Percentiles rank a stretch among this genome's conserved stretches.
Evolutionary conservation across 176 grass and related monocot species (phyloP).

Genomic region (Musa troglodytarum): DNA sequence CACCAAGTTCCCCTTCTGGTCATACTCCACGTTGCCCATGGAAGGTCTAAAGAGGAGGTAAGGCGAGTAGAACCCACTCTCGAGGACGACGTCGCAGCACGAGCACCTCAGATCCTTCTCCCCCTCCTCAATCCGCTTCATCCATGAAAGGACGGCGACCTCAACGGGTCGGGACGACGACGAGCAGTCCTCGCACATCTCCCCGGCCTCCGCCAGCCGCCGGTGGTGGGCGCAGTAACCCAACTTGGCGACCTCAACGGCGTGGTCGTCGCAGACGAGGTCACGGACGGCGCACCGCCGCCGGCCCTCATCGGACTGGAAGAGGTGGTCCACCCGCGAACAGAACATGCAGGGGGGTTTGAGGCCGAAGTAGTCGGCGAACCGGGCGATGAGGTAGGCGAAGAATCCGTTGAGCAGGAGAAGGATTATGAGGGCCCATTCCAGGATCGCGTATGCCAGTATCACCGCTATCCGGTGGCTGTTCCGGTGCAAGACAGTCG

Average conservation of each 20-base stretch:
- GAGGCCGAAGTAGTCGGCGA: conserved; percentile 73
- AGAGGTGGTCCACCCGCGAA: conserved; percentile 77
- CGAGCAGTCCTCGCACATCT: conserved; percentile 93
- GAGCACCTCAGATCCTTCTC: conserved; percentile 87
- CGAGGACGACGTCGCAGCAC: conserved; percentile 65
- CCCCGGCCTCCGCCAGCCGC: conserved; percentile 53
- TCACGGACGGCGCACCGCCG: conserved; percentile 28
- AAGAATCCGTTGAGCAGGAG: conserved; percentile 90
- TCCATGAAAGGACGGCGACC: conserved; percentile 59
- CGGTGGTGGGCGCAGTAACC: conserved; percentile 67
- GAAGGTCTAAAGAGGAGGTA: conserved; percentile 37
- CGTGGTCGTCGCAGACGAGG: conserved; percentile 67
- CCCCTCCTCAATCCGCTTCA: conserved; percentile 70
- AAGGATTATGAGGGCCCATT: conserved; percentile 87
- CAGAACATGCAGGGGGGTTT: conserved; percentile 75
- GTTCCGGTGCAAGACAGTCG: conserved; percentile 37
- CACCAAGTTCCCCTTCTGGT: conserved; percentile 13
- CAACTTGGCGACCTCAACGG: conserved; percentile 56
- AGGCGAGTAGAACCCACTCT: conserved; percentile 87
- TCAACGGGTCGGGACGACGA: conserved; percentile 13
- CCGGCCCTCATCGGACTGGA: conserved; percentile 7
- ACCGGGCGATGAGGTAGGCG: conserved; percentile 67
- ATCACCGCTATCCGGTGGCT: conserved; percentile 38
- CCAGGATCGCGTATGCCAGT: conserved; percentile 70
- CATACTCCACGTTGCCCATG: conserved; percentile 16